Evolutionary conservation across 1,284 basidiomycete genomes (phyloP).

Genomic region (Cryptococcus sp.): DNA sequence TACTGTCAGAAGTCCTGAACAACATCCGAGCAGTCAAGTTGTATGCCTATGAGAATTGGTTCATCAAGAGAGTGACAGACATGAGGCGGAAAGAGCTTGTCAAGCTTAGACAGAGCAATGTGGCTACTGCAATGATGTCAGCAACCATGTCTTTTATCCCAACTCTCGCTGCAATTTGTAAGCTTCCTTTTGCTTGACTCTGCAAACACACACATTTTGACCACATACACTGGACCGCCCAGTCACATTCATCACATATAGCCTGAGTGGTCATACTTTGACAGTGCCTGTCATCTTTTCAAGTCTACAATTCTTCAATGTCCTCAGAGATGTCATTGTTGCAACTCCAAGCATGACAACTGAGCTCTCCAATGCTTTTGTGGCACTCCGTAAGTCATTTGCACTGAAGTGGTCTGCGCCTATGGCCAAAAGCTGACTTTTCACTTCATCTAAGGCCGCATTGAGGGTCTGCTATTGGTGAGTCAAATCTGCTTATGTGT

Average conservation of each 20-base stretch:
- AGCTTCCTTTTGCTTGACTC: conserved; percentile 4
- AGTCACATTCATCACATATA: conserved; percentile 74
- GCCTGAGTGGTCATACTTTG: conserved; percentile 64
- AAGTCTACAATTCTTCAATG: conserved; percentile 71
- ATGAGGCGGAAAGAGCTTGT: conserved; percentile 61
- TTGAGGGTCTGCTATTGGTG: conserved; percentile 9
- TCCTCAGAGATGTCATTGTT: conserved; percentile 48
- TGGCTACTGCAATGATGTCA: conserved; percentile 29
- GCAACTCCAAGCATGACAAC: conserved; percentile 48
- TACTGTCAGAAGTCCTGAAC: conserved; percentile 39
- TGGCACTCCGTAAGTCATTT: conserved; percentile 8
- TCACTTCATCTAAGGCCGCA: conserved; percentile 2
- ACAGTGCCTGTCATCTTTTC: conserved; percentile 72
- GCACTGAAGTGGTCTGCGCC: not conserved
- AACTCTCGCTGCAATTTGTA: conserved; percentile 64
- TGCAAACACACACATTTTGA: not conserved
- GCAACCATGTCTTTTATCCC: conserved; percentile 60
- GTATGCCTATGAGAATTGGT: conserved; percentile 60
- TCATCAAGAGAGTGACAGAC: conserved; percentile 58
- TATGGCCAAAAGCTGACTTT: not conserved
- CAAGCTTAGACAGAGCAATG: conserved; percentile 40
- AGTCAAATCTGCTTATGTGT: not conserved
- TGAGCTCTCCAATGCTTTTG: conserved; percentile 58
- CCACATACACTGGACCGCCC: not conserved
- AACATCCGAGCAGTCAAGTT: conserved; percentile 54